A percentile compares a stretch with the other conserved stretches of the same genome.
Evolutionary conservation across 331 rosid species (phyloP).

Genomic region (Pyrus hybrid): DNA sequence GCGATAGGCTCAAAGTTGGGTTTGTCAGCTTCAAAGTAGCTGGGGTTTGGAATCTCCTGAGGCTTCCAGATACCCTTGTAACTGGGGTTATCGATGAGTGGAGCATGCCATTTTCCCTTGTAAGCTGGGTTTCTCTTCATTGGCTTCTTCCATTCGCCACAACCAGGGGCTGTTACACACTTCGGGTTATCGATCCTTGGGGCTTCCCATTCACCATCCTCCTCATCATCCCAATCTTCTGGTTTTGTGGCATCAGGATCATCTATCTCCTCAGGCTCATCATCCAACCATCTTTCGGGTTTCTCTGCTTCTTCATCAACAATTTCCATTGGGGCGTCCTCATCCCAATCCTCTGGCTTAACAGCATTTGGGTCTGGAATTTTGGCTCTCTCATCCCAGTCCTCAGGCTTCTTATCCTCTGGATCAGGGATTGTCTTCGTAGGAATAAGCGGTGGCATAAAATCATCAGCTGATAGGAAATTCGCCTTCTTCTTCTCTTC

Average conservation of each 20-base stretch:
- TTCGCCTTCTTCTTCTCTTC: constrained; percentile 80
- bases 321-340: constrained; percentile 89
- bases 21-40: constrained; percentile 62
- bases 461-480: constrained; percentile 79
- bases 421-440: constrained; percentile 84
- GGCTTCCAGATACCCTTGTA: constrained; percentile 98
- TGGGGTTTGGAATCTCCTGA: constrained; percentile 78
- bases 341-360: constrained; percentile 99
- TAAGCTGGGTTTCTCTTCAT: constrained; percentile 87
- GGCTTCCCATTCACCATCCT: constrained; percentile 99
- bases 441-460: constrained; percentile 82
- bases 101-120: constrained; percentile 93
- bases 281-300: constrained; percentile 95
- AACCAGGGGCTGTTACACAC: constrained; percentile 86
- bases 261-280: constrained; percentile 87
- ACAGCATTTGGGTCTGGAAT: constrained; percentile 82
- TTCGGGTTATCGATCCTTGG: constrained; percentile 79
- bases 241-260: constrained; percentile 94
- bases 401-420: constrained; percentile 90
- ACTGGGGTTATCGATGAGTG: constrained; percentile 76
- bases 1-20: constrained; percentile 81
- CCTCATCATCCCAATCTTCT: constrained; percentile 98
- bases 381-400: constrained; percentile 92
- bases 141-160: constrained; percentile 99
- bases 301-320: constrained; percentile 83